phyloP scores from a whole-genome alignment of 164 flowering plant species.

The Berberis thunbergii region DNA sequence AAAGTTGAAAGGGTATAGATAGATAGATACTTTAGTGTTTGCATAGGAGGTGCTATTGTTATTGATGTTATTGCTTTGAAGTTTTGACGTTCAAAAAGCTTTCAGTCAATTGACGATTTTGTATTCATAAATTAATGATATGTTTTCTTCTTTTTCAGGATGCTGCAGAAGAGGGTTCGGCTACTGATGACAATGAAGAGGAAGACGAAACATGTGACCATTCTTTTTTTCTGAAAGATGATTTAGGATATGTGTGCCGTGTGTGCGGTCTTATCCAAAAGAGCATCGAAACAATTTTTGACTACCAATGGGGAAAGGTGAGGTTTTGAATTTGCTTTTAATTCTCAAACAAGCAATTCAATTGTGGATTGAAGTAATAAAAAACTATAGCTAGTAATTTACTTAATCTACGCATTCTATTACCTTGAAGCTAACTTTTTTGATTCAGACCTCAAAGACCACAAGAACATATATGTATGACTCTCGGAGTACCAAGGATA shows the following conservation, averaged over 20 bases:
- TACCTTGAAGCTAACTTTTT: background rate
- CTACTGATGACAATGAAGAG: slow-evolving; percentile 8
- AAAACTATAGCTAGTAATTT: background rate
- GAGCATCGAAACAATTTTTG: slow-evolving; percentile 30
- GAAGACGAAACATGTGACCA: slow-evolving; percentile 27
- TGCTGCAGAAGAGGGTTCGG: slow-evolving; percentile 8
- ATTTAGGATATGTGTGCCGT: slow-evolving; percentile 35
- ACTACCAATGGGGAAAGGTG: slow-evolving; percentile 34
- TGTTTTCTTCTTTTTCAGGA: slow-evolving; percentile 14
- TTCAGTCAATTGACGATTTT: background rate
- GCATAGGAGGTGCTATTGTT: too few relatives aligned
- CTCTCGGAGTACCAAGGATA: slow-evolving; percentile 21
- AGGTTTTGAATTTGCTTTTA: background rate
- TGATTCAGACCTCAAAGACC: slow-evolving; percentile 39
- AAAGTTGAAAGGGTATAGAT: too few relatives aligned
- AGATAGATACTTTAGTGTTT: too few relatives aligned
- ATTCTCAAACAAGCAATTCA: background rate
- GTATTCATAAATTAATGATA: background rate
- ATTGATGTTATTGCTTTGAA: too few relatives aligned
- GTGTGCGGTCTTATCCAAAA: slow-evolving; percentile 31
- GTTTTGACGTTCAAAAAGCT: too few relatives aligned
- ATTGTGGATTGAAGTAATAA: background rate
- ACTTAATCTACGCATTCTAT: background rate
- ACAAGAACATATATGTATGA: slow-evolving; percentile 47
- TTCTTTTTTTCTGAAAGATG: slow-evolving; percentile 33